Evolutionary conservation across 176 grass and related monocot genomes (phyloP), one percentile per base, ranked within the genome.

Genomic region (Carex littledalei): DNA sequence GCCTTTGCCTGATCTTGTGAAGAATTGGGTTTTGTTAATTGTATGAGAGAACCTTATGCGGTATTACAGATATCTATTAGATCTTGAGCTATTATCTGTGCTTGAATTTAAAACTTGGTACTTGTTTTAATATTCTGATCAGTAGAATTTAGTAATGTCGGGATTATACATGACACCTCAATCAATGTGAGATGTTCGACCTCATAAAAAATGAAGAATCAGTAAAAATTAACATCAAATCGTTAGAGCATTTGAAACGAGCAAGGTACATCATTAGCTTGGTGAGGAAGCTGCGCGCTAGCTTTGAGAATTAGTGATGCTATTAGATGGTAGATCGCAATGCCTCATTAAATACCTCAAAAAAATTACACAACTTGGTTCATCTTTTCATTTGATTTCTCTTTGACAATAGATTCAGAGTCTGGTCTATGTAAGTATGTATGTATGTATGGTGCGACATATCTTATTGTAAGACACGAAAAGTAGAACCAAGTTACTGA

Each of bases 21-120:
- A 76, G 47, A 76, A 26, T 76, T 76, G 72, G 47, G 4, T 76
- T 76, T 76, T 76, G 72, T 39, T 65, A 81, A 59, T 81, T 63
- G 58, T 82, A 82, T 65, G 18, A 82, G 18, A 82, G 81, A 54
- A 39, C 32, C 24, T 55, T 83, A 69, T 83, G 81, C 17, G 15
- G 45, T 83, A 20, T 69, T 83, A 83, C 63, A 82, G 11, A 81
- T 63, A 82, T 64, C 31, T 4, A 45, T 62, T 62, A 39, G 31
- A 66, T 21, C 37, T 68, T 34, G 8, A 65, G 13, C 17, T 64
- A 29, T 65, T 63, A 47, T 81, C 35, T 82, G 10, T 65, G 59
- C 9, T 65, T 65, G 13, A 65, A 45, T 81, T 1, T 34, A 45
- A 77, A 61, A 62, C 78, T 81, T 13, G 1, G 15, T 59, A 12